Base-by-base conservation (phyloP, 2,329 filamentous ascomycete genomes). In the Hypoxylon sp. region DNA sequence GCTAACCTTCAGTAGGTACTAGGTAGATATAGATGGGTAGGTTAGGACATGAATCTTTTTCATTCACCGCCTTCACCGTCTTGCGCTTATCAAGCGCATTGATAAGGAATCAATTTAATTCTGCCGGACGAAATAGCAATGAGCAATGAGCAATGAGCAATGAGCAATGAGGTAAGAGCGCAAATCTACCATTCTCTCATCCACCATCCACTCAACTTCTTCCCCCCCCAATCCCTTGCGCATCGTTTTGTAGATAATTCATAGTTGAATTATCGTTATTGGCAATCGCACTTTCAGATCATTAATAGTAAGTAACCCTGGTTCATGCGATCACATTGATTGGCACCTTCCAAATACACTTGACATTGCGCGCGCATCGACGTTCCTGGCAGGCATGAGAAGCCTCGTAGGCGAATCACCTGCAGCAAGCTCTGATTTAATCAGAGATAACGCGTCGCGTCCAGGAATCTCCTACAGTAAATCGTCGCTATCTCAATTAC, bases 11-110 rank as follows among this genome's bases (percentile, higher is more conserved):
- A 43, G 17, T 46, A 37, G 20, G 44, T 44, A 58, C n/a, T n/a
- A n/a, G n/a, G n/a, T n/a, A n/a, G n/a, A n/a, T n/a, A n/a, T n/a
- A n/a, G n/a, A n/a, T n/a, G n/a, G n/a, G n/a, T n/a, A n/a, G n/a
- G n/a, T n/a, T n/a, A n/a, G n/a, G n/a, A n/a, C n/a, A n/a, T n/a
- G 41, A 15, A 37, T 37, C 19, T 11, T 37, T 11, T 37, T n/a
- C 13, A 11, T n/a, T 52, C n/a, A 28, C 3, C 26, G 19, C 6
- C 30, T 24, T 51, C 50, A 63, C 55, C 60, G 60, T 50, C 54
- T 58, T 37, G 6, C 28, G 6, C 30, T 22, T 34, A 3, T 6
- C 26, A 26, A n/a, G 4, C 4, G 34, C n/a, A n/a, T 7, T 2
- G 15, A 47, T n/a, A 13, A 47, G 22, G 15, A n/a, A 28, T 6